Evolutionary conservation across 805 yeast genomes (phyloP), one percentile per base, ranked within the genome.

Genomic region (Zygoascus tannicola): DNA sequence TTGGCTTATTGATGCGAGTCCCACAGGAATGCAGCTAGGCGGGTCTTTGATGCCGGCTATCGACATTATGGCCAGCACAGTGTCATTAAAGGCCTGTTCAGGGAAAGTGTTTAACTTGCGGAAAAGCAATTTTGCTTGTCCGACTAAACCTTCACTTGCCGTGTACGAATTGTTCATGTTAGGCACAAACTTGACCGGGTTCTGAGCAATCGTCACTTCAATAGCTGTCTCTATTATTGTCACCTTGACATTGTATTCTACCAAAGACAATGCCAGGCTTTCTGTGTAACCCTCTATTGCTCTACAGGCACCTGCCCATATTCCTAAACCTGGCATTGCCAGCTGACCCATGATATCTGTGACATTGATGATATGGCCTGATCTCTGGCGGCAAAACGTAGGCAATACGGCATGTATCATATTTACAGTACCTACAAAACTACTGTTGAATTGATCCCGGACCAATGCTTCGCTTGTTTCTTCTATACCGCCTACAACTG

Each of bases 231-330:
- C 53, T 22, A 60, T 59, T 14, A 60, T 46, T 3, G 65, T 50
- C 22, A 57, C 50, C 32, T 56, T 57, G 34, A 60, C 41, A 20
- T 54, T 50, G 40, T 47, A 48, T n/a, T 56, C 52, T 14, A 57
- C 56, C 1, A 58, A 44, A 32, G 55, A 57, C 33, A 55, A 48
- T 5, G 63, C 62, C 20, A 60, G 49, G 12, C 59, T 53, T 43
- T 60, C 65, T 7, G 49, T 40, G 42, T 56, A 60, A n/a, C 64
- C 64, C 44, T 60, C 65, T 16, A 60, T 43, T 3, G 62, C 63
- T 30, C 57, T 57, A 19, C 49, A 46, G 12, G 63, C 62, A 10
- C 59, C 45, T 4, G 58, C 46, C 28, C 50, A 33, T 14, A 57
- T 45, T 3, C 60, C 56, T 32, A 60, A 38, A 2, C 49, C 28